Conservation (phyloP, 2,329 filamentous ascomycete genomes). For the Paecilomyces niveus region DNA sequence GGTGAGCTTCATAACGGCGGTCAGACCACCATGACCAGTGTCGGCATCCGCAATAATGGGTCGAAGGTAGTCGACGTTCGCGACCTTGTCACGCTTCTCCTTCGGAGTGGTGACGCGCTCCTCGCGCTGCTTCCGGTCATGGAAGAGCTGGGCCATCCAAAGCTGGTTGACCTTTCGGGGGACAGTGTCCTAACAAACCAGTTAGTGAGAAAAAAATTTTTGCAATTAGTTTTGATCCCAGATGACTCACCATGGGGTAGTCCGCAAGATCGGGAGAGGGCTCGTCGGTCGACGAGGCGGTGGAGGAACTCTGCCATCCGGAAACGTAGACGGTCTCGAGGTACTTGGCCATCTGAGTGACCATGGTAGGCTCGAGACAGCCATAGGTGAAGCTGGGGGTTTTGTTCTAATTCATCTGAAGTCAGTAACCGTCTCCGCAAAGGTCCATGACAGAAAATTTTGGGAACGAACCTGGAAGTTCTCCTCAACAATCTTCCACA, state of each 20-base stretch:
- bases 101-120: conserved; percentile 76
- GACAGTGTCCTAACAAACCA: conserved; percentile 67
- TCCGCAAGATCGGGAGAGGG: conserved; percentile 96
- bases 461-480: conserved; percentile 64
- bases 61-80: conserved; percentile 86
- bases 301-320: conserved; percentile 97
- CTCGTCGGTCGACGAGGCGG: conserved; percentile 89
- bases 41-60: conserved; percentile 96
- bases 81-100: conserved; percentile 61
- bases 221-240: not conserved
- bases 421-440: not conserved
- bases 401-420: conserved; percentile 52
- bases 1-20: conserved; percentile 99
- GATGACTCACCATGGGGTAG: conserved; percentile 71
- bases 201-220: conserved; percentile 9
- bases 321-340: conserved; percentile 98
- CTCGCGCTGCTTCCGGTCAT: conserved; percentile 97
- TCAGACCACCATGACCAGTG: conserved; percentile 92
- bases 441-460: not conserved
- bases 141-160: conserved; percentile 98
- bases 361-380: conserved; percentile 94
- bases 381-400: conserved; percentile 93
- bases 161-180: conserved; percentile 97
- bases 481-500: conserved; percentile 81
- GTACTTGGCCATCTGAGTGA: conserved; percentile 99